Evolutionary conservation across 2,329 filamentous ascomycete genomes (phyloP), one percentile per base, ranked within the genome.

Genomic region (Fusarium chlamydosporum): DNA sequence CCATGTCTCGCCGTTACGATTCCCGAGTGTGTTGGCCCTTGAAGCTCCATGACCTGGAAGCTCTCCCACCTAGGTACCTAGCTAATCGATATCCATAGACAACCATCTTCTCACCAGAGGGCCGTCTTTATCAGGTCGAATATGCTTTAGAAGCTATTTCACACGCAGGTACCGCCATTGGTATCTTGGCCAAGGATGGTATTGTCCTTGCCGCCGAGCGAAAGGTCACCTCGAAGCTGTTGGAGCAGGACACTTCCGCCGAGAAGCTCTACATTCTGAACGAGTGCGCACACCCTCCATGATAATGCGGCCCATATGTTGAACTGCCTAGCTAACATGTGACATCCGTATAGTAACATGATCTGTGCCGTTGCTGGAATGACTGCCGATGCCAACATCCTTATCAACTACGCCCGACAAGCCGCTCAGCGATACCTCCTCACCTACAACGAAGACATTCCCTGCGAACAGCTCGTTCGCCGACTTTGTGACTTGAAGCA

Each of bases 231-330:
- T 98, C 96, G 83, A 99, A 99, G 89, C 87, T 99, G 79, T 84
- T 99, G 78, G 96, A 99, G 87, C 96, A 99, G 85, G 96, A 99
- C 83, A 99, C 96, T 70, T 98, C 96, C 56, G 96, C 96, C 51
- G 96, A 99, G 90, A 99, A 99, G 90, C 93, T 99, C 74, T 99
- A 99, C 83, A 97, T 97, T 76, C 85, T 99, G 76, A 99, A 99
- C 76, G 96, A 99, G 95, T 97, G 85, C 68, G 91, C 77, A 34
- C 12, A 10, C 42, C 48, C n/a, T 31, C n/a, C 52, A 18, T 64
- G 9, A 16, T 8, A 20, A 15, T 6, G 9, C 3, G 18, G 7
- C 13, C 12, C 10, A 10, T 11, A 2, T 10, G 6, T 15, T 37
- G 29, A 15, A 15, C 7, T 20, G n/a, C 4, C 20, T 46, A 15